Base-by-base conservation (phyloP, 495 filamentous ascomycete species). In the Aspergillus diversus region DNA sequence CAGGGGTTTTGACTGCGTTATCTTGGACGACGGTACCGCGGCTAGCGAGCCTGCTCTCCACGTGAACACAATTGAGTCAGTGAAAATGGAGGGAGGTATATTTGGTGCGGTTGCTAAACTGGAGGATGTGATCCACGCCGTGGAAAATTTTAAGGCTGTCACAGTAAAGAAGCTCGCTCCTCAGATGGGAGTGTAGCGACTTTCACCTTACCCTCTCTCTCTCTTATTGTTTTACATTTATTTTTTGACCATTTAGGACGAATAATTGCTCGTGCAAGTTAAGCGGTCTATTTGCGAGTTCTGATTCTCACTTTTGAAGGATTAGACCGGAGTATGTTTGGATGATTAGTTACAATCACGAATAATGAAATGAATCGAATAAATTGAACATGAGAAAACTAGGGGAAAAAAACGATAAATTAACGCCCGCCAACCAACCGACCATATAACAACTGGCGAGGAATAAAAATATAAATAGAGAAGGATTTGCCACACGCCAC, bases 1-100 rank as follows among this genome's bases (percentile, higher is more conserved):
- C 71, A 85, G 89, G 12, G 90, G 89, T 0, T 92, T 87, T 66
- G 88, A 92, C 63, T 91, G 89, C 55, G 66, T 87, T n/a, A 51
- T 87, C 7, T 58, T 87, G 31, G 75, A 80, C 5, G 84, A 87
- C 68, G 84, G 74, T 13, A 81, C 79, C 60, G 83, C 80, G 31
- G 84, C 85, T 27, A 73, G 68, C 16, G 81, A 84, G 55, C 73
- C 74, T 32, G 68, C 71, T n/a, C 68, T 87, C 12, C 83, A 85
- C 52, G 48, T 73, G 8, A 77, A 78, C 61, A 80, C 83, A 2
- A 65, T 86, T 37, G 80, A 84, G 54, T 83, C 79, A 31, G 71
- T 87, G 21, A 82, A 77, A 63, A 83, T 82, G 67, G 85, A 87
- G 65, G 85, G 85, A 3, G 85, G 85, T 1, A 83, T 88, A 33